Percentiles rank a stretch among this genome's conserved stretches.
Evolutionary conservation across 768 basidiomycete species (phyloP).

Genomic region (Strobilomyces confusus): DNA sequence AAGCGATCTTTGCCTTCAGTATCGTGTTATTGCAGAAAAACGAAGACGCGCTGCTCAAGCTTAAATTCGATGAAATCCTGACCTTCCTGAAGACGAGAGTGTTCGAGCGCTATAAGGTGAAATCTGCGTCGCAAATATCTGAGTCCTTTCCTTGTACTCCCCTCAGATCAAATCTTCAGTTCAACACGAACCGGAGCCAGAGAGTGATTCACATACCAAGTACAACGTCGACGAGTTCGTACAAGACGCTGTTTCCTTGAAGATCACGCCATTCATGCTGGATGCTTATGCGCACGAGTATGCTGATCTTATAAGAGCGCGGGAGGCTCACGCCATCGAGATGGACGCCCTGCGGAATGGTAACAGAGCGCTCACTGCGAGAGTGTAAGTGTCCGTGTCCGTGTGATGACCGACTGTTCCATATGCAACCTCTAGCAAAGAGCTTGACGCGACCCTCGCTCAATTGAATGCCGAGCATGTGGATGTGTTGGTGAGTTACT

Average conservation of each 20-base stretch:
- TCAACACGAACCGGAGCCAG: slow-evolving; percentile 24
- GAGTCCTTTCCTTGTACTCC: neutral
- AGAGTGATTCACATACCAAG: slow-evolving; percentile 20
- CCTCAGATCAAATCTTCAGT: slow-evolving; percentile 27
- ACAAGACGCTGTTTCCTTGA: slow-evolving; percentile 76
- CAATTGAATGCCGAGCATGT: slow-evolving; percentile 84
- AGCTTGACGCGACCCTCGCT: slow-evolving; percentile 71
- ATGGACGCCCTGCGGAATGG: slow-evolving; percentile 78
- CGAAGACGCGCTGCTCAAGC: slow-evolving; percentile 67
- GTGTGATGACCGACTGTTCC: neutral
- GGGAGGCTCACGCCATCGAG: slow-evolving; percentile 80
- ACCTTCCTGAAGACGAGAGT: slow-evolving; percentile 76
- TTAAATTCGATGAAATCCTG: slow-evolving; percentile 92
- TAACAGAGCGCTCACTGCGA: slow-evolving; percentile 70
- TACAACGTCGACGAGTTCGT: slow-evolving; percentile 84
- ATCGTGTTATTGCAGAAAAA: slow-evolving; percentile 83
- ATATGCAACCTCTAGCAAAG: slow-evolving; percentile 51
- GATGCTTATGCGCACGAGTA: slow-evolving; percentile 89
- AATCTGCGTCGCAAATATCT: neutral
- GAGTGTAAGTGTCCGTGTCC: slow-evolving; percentile 58
- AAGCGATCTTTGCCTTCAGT: slow-evolving; percentile 95
- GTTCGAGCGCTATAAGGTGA: slow-evolving; percentile 77
- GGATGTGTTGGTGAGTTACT: slow-evolving; percentile 53
- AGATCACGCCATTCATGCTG: slow-evolving; percentile 94
- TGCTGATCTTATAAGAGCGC: slow-evolving; percentile 69